Conservation (phyloP, 2,329 filamentous ascomycete genomes). For the Colletotrichum paranaense region DNA sequence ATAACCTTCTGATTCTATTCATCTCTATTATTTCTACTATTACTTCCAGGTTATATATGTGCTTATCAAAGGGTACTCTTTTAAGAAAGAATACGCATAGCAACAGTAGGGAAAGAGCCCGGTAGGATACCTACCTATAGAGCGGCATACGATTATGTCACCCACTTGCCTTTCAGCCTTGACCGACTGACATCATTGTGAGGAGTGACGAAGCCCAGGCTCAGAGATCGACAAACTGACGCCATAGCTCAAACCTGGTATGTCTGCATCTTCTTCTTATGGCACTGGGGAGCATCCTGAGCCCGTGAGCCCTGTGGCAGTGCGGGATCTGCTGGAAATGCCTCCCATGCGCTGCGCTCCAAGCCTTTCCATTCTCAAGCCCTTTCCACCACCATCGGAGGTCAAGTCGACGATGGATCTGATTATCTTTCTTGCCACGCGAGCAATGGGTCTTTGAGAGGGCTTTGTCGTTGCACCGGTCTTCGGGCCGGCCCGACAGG, state of each 20-base stretch:
- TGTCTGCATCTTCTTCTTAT: not conserved
- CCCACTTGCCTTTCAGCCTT: slow-evolving; percentile 13
- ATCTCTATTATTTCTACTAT: too few relatives aligned
- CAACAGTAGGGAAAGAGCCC: too few relatives aligned
- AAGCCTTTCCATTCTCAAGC: not conserved
- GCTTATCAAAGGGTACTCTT: too few relatives aligned
- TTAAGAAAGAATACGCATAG: too few relatives aligned
- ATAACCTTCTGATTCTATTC: too few relatives aligned
- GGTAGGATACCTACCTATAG: too few relatives aligned
- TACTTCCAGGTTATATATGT: too few relatives aligned
- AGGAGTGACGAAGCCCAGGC: slow-evolving; percentile 30
- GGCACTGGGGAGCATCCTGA: not conserved
- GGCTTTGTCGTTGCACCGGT: not conserved
- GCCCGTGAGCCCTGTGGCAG: slow-evolving; percentile 3
- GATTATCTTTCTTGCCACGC: not conserved
- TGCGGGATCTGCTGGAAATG: not conserved
- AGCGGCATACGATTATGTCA: too few relatives aligned
- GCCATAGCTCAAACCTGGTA: slow-evolving; percentile 25
- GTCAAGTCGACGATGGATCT: not conserved
- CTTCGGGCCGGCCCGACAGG: slow-evolving; percentile 14
- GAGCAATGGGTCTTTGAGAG: not conserved
- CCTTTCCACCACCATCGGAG: not conserved
- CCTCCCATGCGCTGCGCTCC: not conserved
- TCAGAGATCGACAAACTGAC: slow-evolving; percentile 32
- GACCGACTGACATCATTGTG: slow-evolving; percentile 33